Percentiles rank a stretch among this genome's conserved stretches.
Evolutionary conservation across 192 early-diverging fungal species (phyloP).

Genomic region (Phlyctochytrium planicorne): DNA sequence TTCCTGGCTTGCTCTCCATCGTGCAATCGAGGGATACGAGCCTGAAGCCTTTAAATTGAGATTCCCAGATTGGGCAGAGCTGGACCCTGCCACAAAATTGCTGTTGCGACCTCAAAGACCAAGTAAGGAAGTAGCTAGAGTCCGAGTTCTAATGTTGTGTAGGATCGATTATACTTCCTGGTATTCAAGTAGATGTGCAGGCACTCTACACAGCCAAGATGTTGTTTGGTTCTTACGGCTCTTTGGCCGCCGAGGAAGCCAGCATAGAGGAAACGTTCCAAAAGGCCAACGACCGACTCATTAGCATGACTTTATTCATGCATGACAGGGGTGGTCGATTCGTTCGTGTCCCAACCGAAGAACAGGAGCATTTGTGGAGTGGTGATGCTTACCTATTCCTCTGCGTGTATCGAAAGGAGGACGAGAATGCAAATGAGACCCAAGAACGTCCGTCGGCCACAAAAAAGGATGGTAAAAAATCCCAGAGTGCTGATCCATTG

Average conservation of each 20-base stretch:
- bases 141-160: background rate
- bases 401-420: conserved; percentile 42
- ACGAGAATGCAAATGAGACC: conserved; percentile 9
- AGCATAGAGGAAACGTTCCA: conserved; percentile 24
- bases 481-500: background rate
- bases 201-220: conserved; percentile 45
- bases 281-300: conserved; percentile 35
- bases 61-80: conserved; percentile 49
- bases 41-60: conserved; percentile 51
- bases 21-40: conserved; percentile 36
- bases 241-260: too few species aligned
- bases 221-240: too few species aligned
- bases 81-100: conserved; percentile 1
- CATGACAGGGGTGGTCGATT: conserved; percentile 42
- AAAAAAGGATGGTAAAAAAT: background rate
- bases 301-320: conserved; percentile 38
- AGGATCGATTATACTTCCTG: background rate
- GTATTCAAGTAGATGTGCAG: conserved; percentile 42
- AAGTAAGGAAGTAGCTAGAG: too few species aligned
- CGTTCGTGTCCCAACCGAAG: conserved; percentile 33
- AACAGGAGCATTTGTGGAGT: conserved; percentile 46
- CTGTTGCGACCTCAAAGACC: background rate
- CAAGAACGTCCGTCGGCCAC: conserved; percentile 2
- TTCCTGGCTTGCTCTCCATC: conserved; percentile 40
- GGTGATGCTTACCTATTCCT: conserved; percentile 55